A percentile compares a stretch with the other conserved stretches of the same genome.
phyloP scores from a whole-genome alignment of 352 stramenopile species.

The Pythium scleroteichum region DNA sequence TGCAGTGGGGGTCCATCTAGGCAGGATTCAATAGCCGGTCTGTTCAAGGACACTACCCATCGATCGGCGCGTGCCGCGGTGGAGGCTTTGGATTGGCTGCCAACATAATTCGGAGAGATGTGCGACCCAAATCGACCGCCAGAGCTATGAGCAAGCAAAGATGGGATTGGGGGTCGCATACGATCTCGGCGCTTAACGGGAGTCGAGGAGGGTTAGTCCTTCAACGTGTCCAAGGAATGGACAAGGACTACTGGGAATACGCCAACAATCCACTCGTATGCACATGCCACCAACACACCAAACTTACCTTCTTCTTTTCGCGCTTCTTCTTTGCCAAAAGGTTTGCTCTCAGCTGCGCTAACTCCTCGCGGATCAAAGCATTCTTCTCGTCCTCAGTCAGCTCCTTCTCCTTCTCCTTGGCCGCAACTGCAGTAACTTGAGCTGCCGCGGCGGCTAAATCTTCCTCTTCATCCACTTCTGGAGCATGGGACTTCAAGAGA shows the following conservation, averaged over 20 bases:
- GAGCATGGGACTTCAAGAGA: conserved; percentile 62
- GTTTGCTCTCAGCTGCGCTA: conserved; percentile 75
- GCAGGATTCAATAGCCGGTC: conserved; percentile 90
- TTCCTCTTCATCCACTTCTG: conserved; percentile 47
- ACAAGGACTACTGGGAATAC: conserved; percentile 90
- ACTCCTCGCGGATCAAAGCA: conserved; percentile 77
- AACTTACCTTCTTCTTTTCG: conserved; percentile 88
- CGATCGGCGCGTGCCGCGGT: conserved; percentile 33
- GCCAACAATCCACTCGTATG: conserved; percentile 34
- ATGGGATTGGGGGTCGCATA: conserved; percentile 54
- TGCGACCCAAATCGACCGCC: conserved; percentile 79
- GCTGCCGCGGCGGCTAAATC: conserved; percentile 9
- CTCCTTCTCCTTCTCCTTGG: conserved; percentile 52
- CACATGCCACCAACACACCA: conserved; percentile 29
- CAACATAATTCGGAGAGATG: conserved; percentile 42
- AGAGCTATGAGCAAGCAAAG: conserved; percentile 45
- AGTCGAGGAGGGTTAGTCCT: conserved; percentile 90
- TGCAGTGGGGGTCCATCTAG: conserved; percentile 71
- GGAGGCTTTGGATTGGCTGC: conserved; percentile 84
- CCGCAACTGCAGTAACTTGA: conserved; percentile 30
- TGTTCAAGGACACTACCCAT: conserved; percentile 90
- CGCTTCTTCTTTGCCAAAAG: conserved; percentile 87
- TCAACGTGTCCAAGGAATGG: conserved; percentile 77
- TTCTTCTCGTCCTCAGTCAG: conserved; percentile 85
- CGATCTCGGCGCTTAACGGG: conserved; percentile 86